A percentile compares a stretch with the other conserved stretches of the same genome.
phyloP scores from a whole-genome alignment of 306 rosid species.

The Bauhinia variegata region DNA sequence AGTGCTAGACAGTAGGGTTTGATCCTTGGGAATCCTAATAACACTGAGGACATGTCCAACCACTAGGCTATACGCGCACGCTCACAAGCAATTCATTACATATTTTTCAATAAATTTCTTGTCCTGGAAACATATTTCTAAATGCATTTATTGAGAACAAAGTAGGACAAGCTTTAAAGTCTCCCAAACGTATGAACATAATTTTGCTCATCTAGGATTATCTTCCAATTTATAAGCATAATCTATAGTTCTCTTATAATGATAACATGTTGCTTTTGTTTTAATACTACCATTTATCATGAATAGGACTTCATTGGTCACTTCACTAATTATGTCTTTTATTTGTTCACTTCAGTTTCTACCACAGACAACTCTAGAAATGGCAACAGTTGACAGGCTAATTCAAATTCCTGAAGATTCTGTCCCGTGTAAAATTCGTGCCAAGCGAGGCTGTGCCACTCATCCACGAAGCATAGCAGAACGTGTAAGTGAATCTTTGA shows the following conservation, averaged over 20 bases:
- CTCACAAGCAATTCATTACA: no score
- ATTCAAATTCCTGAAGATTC: conserved; percentile 89
- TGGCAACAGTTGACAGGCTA: conserved; percentile 75
- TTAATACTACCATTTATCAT: not conserved
- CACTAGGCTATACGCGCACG: no score
- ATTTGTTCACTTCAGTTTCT: conserved; percentile 58
- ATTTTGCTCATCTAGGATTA: not conserved
- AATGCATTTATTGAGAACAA: no score
- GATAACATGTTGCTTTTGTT: not conserved
- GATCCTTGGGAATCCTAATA: no score
- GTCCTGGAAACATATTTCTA: no score
- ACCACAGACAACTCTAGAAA: conserved; percentile 82
- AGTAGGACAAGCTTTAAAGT: no score
- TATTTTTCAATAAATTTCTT: no score
- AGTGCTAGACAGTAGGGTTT: no score
- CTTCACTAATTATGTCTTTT: conserved; percentile 17
- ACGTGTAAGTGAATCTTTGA: conserved; percentile 58
- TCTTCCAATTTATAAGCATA: not conserved
- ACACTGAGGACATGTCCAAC: no score
- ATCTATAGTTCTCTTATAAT: not conserved
- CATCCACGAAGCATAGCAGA: conserved; percentile 99
- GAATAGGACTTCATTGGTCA: not conserved
- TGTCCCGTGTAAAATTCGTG: conserved; percentile 95
- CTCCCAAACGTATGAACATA: no score
- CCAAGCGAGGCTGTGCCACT: conserved; percentile 98